Evolutionary conservation across 306 rosid species (phyloP).

Genomic region (Prunus mume): DNA sequence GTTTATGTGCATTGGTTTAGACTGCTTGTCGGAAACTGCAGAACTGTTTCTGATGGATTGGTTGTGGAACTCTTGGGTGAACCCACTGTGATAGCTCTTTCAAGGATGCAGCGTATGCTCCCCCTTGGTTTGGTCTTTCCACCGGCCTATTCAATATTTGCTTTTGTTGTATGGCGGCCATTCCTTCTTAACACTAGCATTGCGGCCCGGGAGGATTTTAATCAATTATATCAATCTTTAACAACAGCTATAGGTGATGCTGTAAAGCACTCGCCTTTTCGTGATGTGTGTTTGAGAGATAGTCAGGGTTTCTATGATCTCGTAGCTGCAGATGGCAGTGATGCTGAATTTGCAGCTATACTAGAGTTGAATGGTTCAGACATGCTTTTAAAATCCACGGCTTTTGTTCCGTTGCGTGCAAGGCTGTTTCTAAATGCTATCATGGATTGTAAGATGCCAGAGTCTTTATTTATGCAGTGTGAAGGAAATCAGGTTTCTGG

Average conservation of each 20-base stretch:
- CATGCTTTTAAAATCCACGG: slow-evolving; percentile 61
- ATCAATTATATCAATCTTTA: slow-evolving; percentile 72
- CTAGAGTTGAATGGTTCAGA: slow-evolving; percentile 79
- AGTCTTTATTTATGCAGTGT: slow-evolving; percentile 33
- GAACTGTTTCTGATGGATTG: slow-evolving; percentile 76
- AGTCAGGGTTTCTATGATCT: slow-evolving; percentile 81
- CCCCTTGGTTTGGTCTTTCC: slow-evolving; percentile 79
- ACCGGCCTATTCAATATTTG: slow-evolving; percentile 91
- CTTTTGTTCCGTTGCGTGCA: slow-evolving; percentile 94
- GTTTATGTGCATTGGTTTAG: slow-evolving; percentile 92
- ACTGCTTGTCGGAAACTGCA: slow-evolving; percentile 88
- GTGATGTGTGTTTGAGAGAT: slow-evolving; percentile 87
- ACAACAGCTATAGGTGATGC: slow-evolving; percentile 67
- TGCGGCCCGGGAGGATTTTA: slow-evolving; percentile 66
- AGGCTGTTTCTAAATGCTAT: slow-evolving; percentile 81
- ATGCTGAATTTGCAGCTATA: slow-evolving; percentile 78
- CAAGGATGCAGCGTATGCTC: slow-evolving; percentile 91
- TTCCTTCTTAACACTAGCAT: slow-evolving; percentile 54
- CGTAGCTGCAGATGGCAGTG: slow-evolving; percentile 67
- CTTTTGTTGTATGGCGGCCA: slow-evolving; percentile 72
- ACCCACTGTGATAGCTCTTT: slow-evolving; percentile 75
- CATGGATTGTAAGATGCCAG: slow-evolving; percentile 84
- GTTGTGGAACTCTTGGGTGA: slow-evolving; percentile 87
- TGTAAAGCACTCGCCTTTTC: slow-evolving; percentile 80
- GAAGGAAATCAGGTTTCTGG: slow-evolving; percentile 57